Percentiles rank a stretch among this genome's conserved stretches.
Evolutionary conservation across 2,329 filamentous ascomycete genomes (phyloP).

Genomic region (Aspergillus sp.): DNA sequence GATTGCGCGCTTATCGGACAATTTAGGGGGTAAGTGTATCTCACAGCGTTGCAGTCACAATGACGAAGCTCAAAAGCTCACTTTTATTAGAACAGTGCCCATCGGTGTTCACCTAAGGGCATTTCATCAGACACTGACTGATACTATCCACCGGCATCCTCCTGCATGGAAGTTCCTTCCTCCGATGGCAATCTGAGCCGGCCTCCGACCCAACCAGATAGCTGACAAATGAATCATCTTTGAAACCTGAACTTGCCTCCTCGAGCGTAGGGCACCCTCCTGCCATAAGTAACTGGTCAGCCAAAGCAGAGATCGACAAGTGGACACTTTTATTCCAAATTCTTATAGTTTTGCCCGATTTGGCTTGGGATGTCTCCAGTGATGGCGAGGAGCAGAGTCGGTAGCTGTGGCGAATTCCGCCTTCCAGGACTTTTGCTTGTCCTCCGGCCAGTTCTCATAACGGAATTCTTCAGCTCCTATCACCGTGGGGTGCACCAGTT

Average conservation of each 20-base stretch:
- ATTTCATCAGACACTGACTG: neutral
- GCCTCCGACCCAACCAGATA: neutral
- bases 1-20: neutral
- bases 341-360: conserved; percentile 1
- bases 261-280: neutral
- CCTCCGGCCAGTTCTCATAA: conserved; percentile 26
- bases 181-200: neutral
- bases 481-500: conserved; percentile 26
- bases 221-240: conserved; percentile 11
- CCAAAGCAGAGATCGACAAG: neutral
- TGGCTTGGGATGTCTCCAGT: conserved; percentile 5
- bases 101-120: neutral
- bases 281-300: neutral
- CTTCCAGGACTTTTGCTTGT: conserved; percentile 18
- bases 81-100: neutral
- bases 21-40: neutral
- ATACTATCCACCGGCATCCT: neutral
- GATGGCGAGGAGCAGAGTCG: neutral
- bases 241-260: conserved; percentile 8
- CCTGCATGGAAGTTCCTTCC: neutral
- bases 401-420: conserved; percentile 10
- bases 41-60: neutral
- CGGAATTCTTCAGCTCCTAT: conserved; percentile 22
- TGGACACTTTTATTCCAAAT: neutral
- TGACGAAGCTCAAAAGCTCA: neutral